phyloP scores from a whole-genome alignment of 2,329 filamentous ascomycete genomes.

The Botrytis cinerea region DNA sequence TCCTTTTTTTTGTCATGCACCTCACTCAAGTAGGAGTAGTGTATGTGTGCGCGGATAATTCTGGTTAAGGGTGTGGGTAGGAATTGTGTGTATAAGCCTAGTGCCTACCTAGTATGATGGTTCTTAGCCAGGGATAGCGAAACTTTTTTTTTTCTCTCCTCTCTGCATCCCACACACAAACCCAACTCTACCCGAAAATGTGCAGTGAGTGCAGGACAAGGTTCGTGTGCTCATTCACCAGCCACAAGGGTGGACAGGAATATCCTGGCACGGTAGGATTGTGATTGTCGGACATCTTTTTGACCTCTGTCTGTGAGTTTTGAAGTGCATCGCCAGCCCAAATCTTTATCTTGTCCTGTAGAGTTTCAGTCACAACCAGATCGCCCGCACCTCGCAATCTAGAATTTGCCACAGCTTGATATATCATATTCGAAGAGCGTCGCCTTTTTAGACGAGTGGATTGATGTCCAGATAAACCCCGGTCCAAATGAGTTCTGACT shows the following conservation, averaged over 20 bases:
- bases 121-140: too few relatives aligned
- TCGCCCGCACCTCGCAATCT: background rate
- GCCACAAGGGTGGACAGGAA: too few relatives aligned
- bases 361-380: background rate
- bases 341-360: background rate
- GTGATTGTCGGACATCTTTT: background rate
- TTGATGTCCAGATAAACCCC: background rate
- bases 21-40: conserved; percentile 6
- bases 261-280: too few relatives aligned
- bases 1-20: background rate
- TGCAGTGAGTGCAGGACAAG: too few relatives aligned
- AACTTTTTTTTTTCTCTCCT: too few relatives aligned
- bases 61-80: too few relatives aligned
- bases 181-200: too few relatives aligned
- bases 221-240: too few relatives aligned
- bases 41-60: too few relatives aligned
- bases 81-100: too few relatives aligned
- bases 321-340: background rate
- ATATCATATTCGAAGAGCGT: background rate
- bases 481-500: background rate
- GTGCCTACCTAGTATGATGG: too few relatives aligned
- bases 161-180: too few relatives aligned
- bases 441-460: background rate
- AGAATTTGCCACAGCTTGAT: background rate
- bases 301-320: background rate